Conservation (phyloP, 1,284 basidiomycete species). For the Heterobasidion annosum region DNA sequence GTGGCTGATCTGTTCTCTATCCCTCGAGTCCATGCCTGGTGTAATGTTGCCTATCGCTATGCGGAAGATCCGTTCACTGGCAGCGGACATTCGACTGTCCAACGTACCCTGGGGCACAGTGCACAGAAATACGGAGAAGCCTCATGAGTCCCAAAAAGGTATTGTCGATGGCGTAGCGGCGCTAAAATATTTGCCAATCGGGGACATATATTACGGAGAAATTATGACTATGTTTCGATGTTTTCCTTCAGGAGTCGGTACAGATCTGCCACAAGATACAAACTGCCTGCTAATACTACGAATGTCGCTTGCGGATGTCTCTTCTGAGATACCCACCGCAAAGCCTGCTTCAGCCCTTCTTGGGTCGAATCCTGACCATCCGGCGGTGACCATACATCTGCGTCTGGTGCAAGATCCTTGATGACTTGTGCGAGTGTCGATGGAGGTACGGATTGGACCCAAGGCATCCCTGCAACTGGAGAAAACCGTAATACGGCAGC, state of each 20-base stretch:
- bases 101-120: no score
- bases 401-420: constrained; percentile 27
- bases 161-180: no score
- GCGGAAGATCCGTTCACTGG: no score
- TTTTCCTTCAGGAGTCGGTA: constrained; percentile 45
- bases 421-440: constrained; percentile 38
- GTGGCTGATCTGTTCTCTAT: no score
- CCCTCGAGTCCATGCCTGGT: no score
- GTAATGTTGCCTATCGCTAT: no score
- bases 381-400: constrained; percentile 32
- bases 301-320: constrained; percentile 21
- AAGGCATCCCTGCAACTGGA: constrained; percentile 84
- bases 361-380: constrained; percentile 18
- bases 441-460: constrained; percentile 63
- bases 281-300: constrained; percentile 77
- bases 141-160: no score
- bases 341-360: constrained; percentile 23
- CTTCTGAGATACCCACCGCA: constrained; percentile 33
- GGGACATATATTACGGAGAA: not conserved
- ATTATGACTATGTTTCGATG: not conserved
- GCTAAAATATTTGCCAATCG: no score
- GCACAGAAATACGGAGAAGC: no score
- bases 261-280: constrained; percentile 87
- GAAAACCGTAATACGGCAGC: constrained; percentile 58
- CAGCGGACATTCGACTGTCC: no score